A percentile compares a stretch with the other conserved stretches of the same genome.
Conservation (phyloP, 2,329 filamentous ascomycete genomes). For the Colletotrichum liriopes region DNA sequence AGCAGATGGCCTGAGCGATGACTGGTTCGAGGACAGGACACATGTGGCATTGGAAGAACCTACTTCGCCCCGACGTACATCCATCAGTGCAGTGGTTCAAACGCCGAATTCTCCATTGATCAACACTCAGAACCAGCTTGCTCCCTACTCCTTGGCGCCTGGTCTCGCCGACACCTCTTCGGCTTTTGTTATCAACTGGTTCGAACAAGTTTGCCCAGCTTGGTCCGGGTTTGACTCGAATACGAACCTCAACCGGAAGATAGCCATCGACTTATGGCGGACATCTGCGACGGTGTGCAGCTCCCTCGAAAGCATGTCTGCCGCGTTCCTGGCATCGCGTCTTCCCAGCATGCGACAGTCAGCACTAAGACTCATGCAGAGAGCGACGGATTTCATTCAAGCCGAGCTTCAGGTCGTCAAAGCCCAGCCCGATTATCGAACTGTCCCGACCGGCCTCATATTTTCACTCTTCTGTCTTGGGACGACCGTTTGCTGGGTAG, state of each 20-base stretch:
- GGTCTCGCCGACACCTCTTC: conserved; percentile 49
- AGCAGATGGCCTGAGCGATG: neutral
- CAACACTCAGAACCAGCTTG: conserved; percentile 20
- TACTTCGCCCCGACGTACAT: neutral
- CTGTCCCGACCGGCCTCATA: conserved; percentile 53
- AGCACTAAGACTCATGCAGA: conserved; percentile 52
- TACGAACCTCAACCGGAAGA: conserved; percentile 56
- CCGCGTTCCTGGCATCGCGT: conserved; percentile 53
- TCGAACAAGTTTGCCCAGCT: conserved; percentile 57
- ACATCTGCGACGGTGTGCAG: conserved; percentile 56
- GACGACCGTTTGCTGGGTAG: conserved; percentile 59
- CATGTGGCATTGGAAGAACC: neutral
- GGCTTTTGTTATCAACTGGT: conserved; percentile 57
- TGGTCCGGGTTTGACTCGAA: conserved; percentile 60
- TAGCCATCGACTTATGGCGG: conserved; percentile 56
- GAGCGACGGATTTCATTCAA: conserved; percentile 54
- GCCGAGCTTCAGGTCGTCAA: conserved; percentile 51
- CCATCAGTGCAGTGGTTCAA: neutral
- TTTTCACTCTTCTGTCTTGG: conserved; percentile 59
- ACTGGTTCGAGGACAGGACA: neutral
- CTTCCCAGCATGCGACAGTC: conserved; percentile 56
- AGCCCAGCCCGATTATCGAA: conserved; percentile 39
- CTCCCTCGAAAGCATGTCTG: conserved; percentile 59
- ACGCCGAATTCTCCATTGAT: neutral
- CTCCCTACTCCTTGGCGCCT: conserved; percentile 41